A percentile compares a stretch with the other conserved stretches of the same genome.
phyloP scores from a whole-genome alignment of 2,329 filamentous ascomycete species.

The Arachnopeziza araneosa region DNA sequence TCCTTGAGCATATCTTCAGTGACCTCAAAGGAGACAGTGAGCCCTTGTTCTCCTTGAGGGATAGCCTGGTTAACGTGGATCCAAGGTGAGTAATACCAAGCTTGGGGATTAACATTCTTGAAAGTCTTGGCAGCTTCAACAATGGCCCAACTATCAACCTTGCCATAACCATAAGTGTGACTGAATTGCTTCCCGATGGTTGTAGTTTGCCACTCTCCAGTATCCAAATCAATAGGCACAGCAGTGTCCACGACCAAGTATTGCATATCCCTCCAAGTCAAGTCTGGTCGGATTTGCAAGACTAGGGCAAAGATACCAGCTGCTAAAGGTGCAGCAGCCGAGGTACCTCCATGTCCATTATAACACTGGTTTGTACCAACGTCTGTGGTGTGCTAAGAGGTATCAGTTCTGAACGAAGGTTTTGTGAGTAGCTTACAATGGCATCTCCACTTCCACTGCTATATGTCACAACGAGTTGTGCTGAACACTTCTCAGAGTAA shows the following conservation, averaged over 20 bases:
- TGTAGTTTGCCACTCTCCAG: conserved; percentile 76
- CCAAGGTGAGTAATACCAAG: conserved; percentile 93
- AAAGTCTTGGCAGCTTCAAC: conserved; percentile 83
- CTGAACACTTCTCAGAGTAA: conserved; percentile 95
- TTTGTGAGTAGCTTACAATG: conserved; percentile 50
- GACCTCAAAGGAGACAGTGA: conserved; percentile 76
- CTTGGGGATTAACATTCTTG: conserved; percentile 86
- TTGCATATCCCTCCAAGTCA: conserved; percentile 92
- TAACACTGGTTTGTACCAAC: conserved; percentile 80
- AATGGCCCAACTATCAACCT: conserved; percentile 80
- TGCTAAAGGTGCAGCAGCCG: conserved; percentile 86
- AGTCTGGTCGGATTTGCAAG: conserved; percentile 75
- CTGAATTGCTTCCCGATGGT: conserved; percentile 80
- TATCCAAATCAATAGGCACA: conserved; percentile 68
- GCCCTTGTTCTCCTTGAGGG: conserved; percentile 75
- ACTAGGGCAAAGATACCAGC: conserved; percentile 89
- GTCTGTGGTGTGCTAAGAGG: conserved; percentile 75
- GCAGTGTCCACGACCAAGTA: conserved; percentile 84
- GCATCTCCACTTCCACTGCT: conserved; percentile 84
- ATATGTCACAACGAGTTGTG: conserved; percentile 92
- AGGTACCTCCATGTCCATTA: conserved; percentile 83
- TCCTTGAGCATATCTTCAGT: conserved; percentile 73
- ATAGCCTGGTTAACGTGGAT: conserved; percentile 81
- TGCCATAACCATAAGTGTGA: conserved; percentile 93
- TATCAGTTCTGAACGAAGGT: conserved; percentile 15